Conservation (phyloP, 1,139 yeast genomes). For the Taphrina flavorubra region DNA sequence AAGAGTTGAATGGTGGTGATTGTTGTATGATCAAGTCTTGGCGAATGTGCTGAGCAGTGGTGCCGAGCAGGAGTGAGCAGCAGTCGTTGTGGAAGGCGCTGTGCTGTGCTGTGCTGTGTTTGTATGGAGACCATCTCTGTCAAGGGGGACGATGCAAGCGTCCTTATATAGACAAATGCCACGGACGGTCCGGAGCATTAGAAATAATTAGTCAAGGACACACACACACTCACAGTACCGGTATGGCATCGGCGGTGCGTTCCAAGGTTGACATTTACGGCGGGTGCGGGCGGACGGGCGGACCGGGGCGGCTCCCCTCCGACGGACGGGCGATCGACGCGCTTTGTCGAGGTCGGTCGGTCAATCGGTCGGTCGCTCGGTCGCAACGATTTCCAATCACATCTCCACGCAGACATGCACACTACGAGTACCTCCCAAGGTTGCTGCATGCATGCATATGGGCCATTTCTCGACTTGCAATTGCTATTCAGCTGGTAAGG, state of each 20-base stretch:
- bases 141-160: constrained; percentile 2
- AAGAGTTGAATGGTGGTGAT: background rate
- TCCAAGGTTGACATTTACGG: no score
- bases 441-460: background rate
- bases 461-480: background rate
- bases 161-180: background rate
- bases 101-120: background rate
- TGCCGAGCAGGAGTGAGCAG: background rate
- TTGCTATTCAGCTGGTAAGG: no score
- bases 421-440: no score
- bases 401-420: background rate
- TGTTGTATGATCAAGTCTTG: background rate
- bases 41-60: constrained; percentile 2
- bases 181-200: background rate
- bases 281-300: no score
- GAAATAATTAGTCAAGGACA: constrained; percentile 5
- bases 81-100: background rate
- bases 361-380: no score
- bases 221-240: no score
- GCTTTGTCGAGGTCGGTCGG: no score
- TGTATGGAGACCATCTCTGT: no score
- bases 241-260: no score
- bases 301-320: background rate
- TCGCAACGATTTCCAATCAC: no score
- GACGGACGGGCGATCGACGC: no score